Evolutionary conservation across 2,329 filamentous ascomycete species (phyloP).

Genomic region (Raffaelea deltoideospora): DNA sequence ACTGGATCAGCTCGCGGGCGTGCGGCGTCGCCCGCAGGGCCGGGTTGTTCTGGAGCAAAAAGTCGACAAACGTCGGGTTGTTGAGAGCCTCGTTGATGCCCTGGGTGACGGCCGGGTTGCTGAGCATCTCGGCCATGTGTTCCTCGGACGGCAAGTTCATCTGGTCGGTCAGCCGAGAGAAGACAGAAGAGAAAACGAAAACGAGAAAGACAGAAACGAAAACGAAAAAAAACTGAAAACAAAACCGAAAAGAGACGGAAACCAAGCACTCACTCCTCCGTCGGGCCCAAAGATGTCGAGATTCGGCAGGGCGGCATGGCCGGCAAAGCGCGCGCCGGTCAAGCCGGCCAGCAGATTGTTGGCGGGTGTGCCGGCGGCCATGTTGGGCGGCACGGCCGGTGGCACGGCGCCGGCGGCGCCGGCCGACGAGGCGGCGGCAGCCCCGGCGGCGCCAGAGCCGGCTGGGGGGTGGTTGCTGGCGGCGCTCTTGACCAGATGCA

Average conservation of each 20-base stretch:
- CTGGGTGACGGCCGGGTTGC: slow-evolving; percentile 73
- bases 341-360: slow-evolving; percentile 83
- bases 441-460: background rate
- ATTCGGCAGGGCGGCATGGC: slow-evolving; percentile 76
- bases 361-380: slow-evolving; percentile 59
- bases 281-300: slow-evolving; percentile 86
- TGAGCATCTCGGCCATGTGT: slow-evolving; percentile 68
- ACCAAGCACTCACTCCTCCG: slow-evolving; percentile 57
- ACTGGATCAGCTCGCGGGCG: slow-evolving; percentile 72
- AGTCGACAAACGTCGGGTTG: slow-evolving; percentile 87
- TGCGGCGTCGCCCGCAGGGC: slow-evolving; percentile 60
- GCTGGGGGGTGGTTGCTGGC: slow-evolving; percentile 58
- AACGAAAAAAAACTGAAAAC: background rate
- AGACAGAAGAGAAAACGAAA: background rate
- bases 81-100: slow-evolving; percentile 89
- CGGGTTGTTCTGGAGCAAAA: slow-evolving; percentile 87
- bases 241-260: background rate
- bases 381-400: slow-evolving; percentile 55
- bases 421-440: background rate
- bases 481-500: slow-evolving; percentile 93
- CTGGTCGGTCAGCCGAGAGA: slow-evolving; percentile 27
- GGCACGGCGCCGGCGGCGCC: slow-evolving; percentile 24
- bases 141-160: slow-evolving; percentile 85
- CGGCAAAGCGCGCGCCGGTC: slow-evolving; percentile 86
- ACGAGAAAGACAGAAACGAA: background rate